These are phyloP conservation scores for Xylaria nigripes DNA, from an alignment of 495 filamentous ascomycete genomes.

Conservation along the genomic window DNA sequence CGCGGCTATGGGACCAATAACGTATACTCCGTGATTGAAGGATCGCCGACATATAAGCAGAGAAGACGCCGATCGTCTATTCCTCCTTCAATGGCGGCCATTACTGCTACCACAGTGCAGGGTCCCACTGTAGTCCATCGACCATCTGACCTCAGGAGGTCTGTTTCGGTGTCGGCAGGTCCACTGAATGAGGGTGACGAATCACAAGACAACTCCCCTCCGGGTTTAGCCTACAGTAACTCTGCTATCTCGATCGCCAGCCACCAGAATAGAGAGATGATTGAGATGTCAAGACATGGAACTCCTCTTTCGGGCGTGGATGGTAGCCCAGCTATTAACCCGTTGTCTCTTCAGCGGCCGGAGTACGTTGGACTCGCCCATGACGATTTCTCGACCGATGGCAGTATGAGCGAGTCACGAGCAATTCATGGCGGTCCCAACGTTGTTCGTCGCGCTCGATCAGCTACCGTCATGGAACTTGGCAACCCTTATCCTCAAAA, in stretches of 20 bases:
- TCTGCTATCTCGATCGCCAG: conserved; percentile 45
- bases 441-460: conserved; percentile 82
- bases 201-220: conserved; percentile 58
- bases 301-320: conserved; percentile 80
- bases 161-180: conserved; percentile 80
- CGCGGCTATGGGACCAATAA: conserved; percentile 67
- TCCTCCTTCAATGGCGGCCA: conserved; percentile 60
- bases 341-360: conserved; percentile 56
- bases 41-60: conserved; percentile 97
- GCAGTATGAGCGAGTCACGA: conserved; percentile 52
- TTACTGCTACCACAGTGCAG: conserved; percentile 53
- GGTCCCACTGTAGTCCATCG: conserved; percentile 49
- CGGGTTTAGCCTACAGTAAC: conserved; percentile 58
- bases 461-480: conserved; percentile 91
- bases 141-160: conserved; percentile 82
- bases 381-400: conserved; percentile 51
- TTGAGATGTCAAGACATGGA: conserved; percentile 78
- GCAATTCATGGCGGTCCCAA: conserved; percentile 57
- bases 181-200: conserved; percentile 75
- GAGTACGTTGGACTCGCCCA: conserved; percentile 52
- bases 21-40: conserved; percentile 92
- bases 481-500: conserved; percentile 92
- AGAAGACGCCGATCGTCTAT: conserved; percentile 87
- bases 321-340: conserved; percentile 62
- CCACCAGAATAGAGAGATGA: conserved; percentile 51